Base-by-base conservation (phyloP, 2,329 filamentous ascomycete genomes). In the Chrysoporthe deuterocubensis region DNA sequence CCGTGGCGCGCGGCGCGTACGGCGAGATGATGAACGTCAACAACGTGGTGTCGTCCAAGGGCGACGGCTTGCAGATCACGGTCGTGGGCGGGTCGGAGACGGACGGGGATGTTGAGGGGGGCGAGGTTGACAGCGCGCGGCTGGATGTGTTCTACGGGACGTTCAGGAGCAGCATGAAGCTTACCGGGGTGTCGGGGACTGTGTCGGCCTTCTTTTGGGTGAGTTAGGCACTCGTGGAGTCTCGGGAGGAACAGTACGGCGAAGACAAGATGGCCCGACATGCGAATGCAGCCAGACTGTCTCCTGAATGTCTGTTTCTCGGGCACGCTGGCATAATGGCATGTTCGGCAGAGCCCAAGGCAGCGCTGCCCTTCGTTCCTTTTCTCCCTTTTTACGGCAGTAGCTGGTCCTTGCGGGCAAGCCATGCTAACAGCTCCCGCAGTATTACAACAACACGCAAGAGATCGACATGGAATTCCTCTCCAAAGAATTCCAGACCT, bases 391-490 rank as follows among this genome's bases (percentile, higher is more conserved):
- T 11, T 42, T 42, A 1, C 43, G n/a, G 32, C 57, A 44, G 48
- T 13, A 32, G 6, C 9, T n/a, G 6, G 60, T 37, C 58, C 48
- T 54, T 14, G 44, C 44, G 44, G 32, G 4, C 32, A 40, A 67
- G 2, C 11, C 18, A 13, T 48, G 32, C 72, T 72, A 58, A 74
- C 58, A 64, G 61, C 34, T 52, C 16, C 46, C 2, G 44, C 70
- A 92, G 90, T 94, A 92, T 77, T 88, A 87, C 79, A 92, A 93
- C 76, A 89, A 94, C 77, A 91, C 90, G 1, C 89, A 92, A 74
- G 92, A 94, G 74, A 93, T 94, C 73, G 92, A 94, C 75, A 89
- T 94, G 79, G 92, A 95, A 72, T 92, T 94, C 74, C 83, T 94
- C 2, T 92, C 91, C 1, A 81, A 82, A 32, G 83, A 93, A 70